These are phyloP conservation scores for Colletotrichum spaethianum DNA, from an alignment of 2,329 filamentous ascomycete genomes.

Conservation along the genomic window DNA sequence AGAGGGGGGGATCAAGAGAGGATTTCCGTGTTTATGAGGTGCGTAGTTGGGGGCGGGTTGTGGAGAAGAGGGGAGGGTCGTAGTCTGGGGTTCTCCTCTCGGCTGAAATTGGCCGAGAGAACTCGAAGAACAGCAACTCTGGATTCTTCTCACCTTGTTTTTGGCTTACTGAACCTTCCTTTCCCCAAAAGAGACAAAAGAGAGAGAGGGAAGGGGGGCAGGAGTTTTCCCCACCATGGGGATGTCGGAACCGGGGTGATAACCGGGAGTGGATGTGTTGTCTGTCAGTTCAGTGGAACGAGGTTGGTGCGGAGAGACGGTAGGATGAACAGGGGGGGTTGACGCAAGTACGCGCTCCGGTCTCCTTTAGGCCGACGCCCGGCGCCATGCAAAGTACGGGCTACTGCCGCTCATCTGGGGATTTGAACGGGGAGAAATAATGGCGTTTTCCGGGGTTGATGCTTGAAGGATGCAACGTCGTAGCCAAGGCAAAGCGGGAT, in stretches of 20 bases:
- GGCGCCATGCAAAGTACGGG: constrained; percentile 4
- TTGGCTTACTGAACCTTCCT: background rate
- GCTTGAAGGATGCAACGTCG: background rate
- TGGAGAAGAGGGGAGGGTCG: background rate
- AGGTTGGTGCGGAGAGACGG: constrained; percentile 38
- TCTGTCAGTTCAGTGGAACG: constrained; percentile 23
- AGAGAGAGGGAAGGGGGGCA: background rate
- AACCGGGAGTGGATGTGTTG: constrained; percentile 2
- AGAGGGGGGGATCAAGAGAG: constrained; percentile 12
- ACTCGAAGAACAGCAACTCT: background rate
- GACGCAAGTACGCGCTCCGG: constrained; percentile 19
- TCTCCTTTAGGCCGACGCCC: constrained; percentile 36
- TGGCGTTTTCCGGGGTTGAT: background rate
- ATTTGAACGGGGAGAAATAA: background rate
- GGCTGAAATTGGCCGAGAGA: constrained; percentile 29
- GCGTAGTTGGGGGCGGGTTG: constrained; percentile 16
- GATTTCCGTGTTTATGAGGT: constrained; percentile 25
- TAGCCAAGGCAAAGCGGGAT: background rate
- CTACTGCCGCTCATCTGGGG: constrained; percentile 5
- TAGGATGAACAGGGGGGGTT: constrained; percentile 8
- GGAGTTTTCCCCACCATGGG: constrained; percentile 21
- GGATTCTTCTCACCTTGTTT: background rate
- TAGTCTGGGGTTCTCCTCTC: constrained; percentile 20
- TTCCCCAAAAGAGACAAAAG: constrained; percentile 1
- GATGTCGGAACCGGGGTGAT: constrained; percentile 9